Evolutionary conservation across 495 filamentous ascomycete genomes (phyloP), one percentile per base, ranked within the genome.

Genomic region (Talaromyces nanjingensis): DNA sequence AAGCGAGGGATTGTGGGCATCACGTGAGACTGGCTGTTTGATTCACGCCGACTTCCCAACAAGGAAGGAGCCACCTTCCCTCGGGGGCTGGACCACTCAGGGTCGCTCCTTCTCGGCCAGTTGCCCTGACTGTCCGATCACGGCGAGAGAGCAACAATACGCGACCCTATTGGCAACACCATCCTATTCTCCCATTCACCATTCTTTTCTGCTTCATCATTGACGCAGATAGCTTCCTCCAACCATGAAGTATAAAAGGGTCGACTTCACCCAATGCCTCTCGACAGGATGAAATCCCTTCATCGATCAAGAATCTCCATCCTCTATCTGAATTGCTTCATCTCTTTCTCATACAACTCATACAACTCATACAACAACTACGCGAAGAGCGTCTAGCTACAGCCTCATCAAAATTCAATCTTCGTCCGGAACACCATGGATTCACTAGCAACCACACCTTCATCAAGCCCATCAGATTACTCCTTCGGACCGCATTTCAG

Each of bases 31-130:
- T 24, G 53, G 5, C 14, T 29, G 24, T 56, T 29, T 12, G 6
- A 49, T 20, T 49, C 45, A 20, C 45, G 49, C 22, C 22, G 52
- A 29, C 25, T 33, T 59, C 56, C 20, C 11, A 31, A 59, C 29
- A 20, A 20, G 29, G 56, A 59, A 59, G 31, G 56, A 25, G 31
- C 27, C 31, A 27, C 52, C 52, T 55, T 55, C 52, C 8, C 9
- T 49, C 22, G 24, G 52, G 20, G 52, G 29, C 56, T 59, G 56
- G 56, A 22, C 56, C 56, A 49, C 45, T 49, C 45, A 49, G 45
- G 45, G 45, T 22, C 45, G 45, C n/a, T 16, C 11, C 14, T 42
- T 4, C 37, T 42, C 14, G 37, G 11, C 37, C 6, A 9, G 45
- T 9, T 49, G 18, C 45, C 18, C 45, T 49, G 45, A 49, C 2